Conservation (phyloP, 202 grass and related monocot genomes). For the Bolboschoenoplectus hybrid region DNA sequence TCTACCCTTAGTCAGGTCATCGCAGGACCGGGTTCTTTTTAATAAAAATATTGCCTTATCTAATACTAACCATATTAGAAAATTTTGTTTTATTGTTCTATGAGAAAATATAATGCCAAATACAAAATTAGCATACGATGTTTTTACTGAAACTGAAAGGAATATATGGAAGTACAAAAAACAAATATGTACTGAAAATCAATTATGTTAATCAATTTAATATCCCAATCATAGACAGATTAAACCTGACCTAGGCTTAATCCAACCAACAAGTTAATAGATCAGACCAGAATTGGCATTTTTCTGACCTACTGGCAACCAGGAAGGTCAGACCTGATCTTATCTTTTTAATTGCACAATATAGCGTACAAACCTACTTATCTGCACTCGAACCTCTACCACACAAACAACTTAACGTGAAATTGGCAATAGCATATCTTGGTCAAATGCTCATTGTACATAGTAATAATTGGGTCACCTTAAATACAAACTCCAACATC, state of each 20-base stretch:
- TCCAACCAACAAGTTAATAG: not conserved
- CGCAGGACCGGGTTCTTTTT: not conserved
- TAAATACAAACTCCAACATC: conserved; percentile 4
- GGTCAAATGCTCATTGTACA: not conserved
- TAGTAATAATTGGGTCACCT: conserved; percentile 3
- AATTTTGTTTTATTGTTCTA: not conserved
- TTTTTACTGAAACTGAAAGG: not conserved
- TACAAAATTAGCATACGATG: not conserved
- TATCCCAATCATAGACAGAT: not conserved
- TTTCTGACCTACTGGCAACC: not conserved
- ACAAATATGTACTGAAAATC: not conserved
- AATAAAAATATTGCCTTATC: not conserved
- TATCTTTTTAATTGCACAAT: not conserved
- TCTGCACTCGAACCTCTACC: not conserved
- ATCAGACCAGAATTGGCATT: not conserved
- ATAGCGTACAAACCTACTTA: not conserved
- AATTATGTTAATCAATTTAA: not conserved
- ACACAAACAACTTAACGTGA: not conserved
- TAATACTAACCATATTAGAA: not conserved
- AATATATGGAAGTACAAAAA: not conserved
- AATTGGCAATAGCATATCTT: not conserved
- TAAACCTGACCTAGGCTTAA: not conserved
- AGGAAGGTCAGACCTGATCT: not conserved
- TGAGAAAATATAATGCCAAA: not conserved
- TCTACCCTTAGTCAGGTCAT: not conserved